phyloP scores from a whole-genome alignment of 192 early-diverging fungal genomes.

The Coemansia sp. region DNA sequence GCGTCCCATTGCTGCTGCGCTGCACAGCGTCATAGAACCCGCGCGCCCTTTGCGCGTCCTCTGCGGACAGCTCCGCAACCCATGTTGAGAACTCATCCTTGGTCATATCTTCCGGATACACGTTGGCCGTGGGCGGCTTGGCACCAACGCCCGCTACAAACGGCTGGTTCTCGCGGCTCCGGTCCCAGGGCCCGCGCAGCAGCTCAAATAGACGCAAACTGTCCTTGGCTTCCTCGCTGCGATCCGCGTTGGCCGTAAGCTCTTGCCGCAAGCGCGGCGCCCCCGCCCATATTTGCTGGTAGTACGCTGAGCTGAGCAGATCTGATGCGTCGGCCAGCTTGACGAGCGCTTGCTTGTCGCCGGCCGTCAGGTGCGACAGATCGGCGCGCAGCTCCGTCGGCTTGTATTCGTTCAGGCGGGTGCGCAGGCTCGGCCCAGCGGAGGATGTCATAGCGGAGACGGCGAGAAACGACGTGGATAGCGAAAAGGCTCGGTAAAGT shows the following conservation, averaged over 20 bases:
- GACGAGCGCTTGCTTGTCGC: conserved; percentile 63
- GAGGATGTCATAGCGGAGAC: conserved; percentile 4
- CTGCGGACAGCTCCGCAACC: conserved; percentile 47
- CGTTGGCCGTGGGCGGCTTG: conserved; percentile 62
- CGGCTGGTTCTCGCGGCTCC: conserved; percentile 55
- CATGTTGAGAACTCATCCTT: conserved; percentile 62
- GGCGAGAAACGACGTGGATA: not conserved
- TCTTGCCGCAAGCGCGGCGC: conserved; percentile 57
- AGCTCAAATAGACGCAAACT: conserved; percentile 60
- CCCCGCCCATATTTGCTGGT: conserved; percentile 66
- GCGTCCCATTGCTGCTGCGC: conserved; percentile 28
- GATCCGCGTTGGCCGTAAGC: conserved; percentile 34
- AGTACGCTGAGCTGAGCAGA: conserved; percentile 61
- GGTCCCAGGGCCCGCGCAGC: conserved; percentile 69
- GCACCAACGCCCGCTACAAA: conserved; percentile 52
- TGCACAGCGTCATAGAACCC: conserved; percentile 65
- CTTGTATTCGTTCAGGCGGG: conserved; percentile 56
- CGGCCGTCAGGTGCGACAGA: conserved; percentile 57
- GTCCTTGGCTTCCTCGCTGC: conserved; percentile 28
- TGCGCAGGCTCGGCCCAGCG: conserved; percentile 9
- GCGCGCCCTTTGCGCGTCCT: conserved; percentile 56
- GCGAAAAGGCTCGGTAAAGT: conserved; percentile 16
- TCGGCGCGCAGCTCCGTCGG: conserved; percentile 58
- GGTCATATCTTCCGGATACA: conserved; percentile 72
- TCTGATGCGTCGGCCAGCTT: conserved; percentile 63